Conservation (phyloP, 164 flowering plant species). For the Echeveria elegans region DNA sequence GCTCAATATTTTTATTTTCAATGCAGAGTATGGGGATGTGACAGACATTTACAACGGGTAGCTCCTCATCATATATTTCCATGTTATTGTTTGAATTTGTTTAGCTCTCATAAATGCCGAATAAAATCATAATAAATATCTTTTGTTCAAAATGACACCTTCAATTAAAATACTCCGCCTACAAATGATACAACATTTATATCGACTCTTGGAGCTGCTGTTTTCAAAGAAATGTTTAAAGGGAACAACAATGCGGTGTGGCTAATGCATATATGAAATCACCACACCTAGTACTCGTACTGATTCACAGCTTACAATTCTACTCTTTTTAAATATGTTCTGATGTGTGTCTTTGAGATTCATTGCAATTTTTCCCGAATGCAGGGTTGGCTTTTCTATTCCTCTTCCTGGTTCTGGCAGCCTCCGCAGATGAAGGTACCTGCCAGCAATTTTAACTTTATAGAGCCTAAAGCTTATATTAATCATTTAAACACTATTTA, state of each 20-base stretch:
- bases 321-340: background rate
- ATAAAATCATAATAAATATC: background rate
- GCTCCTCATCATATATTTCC: slow-evolving; percentile 8
- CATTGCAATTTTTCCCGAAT: slow-evolving; percentile 7
- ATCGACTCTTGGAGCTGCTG: slow-evolving; percentile 83
- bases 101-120: background rate
- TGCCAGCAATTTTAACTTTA: background rate
- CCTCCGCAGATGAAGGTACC: slow-evolving; percentile 90
- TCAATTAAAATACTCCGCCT: slow-evolving; percentile 93
- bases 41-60: slow-evolving; percentile 95
- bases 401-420: slow-evolving; percentile 82
- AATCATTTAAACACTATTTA: too few relatives aligned
- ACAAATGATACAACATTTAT: slow-evolving; percentile 73
- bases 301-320: background rate
- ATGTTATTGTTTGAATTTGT: background rate
- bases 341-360: background rate
- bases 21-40: slow-evolving; percentile 90
- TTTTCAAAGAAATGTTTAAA: slow-evolving; percentile 75
- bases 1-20: slow-evolving; percentile 1
- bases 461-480: background rate
- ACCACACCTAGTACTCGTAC: background rate
- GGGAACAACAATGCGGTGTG: slow-evolving; percentile 83
- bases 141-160: slow-evolving; percentile 62
- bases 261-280: slow-evolving; percentile 85
- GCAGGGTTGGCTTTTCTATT: slow-evolving; percentile 97